These are phyloP conservation scores for Chlamydomonas incerta DNA, from an alignment of 139 green algal species.

Conservation along the genomic window DNA sequence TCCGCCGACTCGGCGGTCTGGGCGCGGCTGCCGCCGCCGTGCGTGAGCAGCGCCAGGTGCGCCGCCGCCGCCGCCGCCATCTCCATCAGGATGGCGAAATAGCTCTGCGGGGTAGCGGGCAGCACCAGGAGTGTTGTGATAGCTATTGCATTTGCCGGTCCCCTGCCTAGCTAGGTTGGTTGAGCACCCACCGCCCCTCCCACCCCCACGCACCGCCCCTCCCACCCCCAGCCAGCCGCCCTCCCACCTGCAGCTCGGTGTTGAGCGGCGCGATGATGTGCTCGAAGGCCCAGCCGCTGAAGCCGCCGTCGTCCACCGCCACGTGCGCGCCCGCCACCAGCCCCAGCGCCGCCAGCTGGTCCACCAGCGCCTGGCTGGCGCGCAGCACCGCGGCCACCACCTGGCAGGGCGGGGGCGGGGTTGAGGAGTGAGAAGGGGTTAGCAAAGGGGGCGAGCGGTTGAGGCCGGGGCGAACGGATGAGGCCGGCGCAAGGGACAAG, in stretches of 20 bases:
- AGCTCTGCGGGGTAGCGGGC: background rate
- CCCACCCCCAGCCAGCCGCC: background rate
- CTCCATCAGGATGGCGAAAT: background rate
- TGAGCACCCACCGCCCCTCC: background rate
- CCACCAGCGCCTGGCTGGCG: background rate
- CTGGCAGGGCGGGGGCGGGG: no score
- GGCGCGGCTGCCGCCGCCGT: no score
- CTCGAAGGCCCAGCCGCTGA: constrained; percentile 8
- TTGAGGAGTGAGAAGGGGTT: no score
- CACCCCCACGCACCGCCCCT: background rate
- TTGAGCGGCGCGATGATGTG: background rate
- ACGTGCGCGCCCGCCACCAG: background rate
- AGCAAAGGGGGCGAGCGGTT: no score
- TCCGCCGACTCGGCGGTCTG: no score
- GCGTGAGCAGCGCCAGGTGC: background rate
- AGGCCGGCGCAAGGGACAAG: no score
- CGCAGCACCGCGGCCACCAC: background rate
- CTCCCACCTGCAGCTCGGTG: background rate
- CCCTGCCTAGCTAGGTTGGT: background rate
- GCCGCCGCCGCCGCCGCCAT: background rate
- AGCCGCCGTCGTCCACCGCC: background rate
- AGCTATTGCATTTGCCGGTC: background rate
- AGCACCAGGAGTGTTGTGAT: background rate
- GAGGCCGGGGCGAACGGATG: no score
- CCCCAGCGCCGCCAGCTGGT: constrained; percentile 4